phyloP scores from a whole-genome alignment of 2,329 filamentous ascomycete genomes.

The Aphanocladium album region DNA sequence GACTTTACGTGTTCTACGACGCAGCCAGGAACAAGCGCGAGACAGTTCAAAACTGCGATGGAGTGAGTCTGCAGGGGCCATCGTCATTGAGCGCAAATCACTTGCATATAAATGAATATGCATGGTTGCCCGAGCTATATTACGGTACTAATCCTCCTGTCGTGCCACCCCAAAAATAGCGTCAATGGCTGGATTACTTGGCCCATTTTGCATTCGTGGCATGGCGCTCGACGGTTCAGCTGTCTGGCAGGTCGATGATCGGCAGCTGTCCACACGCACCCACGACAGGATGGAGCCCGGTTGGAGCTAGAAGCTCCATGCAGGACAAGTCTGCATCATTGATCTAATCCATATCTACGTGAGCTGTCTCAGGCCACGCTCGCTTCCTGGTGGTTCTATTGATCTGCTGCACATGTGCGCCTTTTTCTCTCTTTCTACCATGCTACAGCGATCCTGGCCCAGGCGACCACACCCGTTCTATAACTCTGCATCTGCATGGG shows the following conservation, averaged over 20 bases:
- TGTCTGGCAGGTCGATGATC: background rate
- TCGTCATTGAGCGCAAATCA: background rate
- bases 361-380: background rate
- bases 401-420: background rate
- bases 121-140: conserved; percentile 5
- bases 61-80: background rate
- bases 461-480: background rate
- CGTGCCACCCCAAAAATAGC: background rate
- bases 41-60: background rate
- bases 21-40: background rate
- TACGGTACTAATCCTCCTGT: background rate
- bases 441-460: background rate
- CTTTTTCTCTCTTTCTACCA: background rate
- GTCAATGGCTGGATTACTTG: background rate
- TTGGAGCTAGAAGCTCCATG: background rate
- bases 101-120: background rate
- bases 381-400: no score
- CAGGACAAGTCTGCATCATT: background rate
- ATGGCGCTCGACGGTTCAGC: background rate
- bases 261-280: background rate
- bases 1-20: no score
- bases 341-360: background rate
- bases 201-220: background rate
- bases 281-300: background rate
- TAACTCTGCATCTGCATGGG: background rate